These are phyloP conservation scores for Eucalyptus melliodora DNA, from an alignment of 345 rosid genomes.

Conservation along the genomic window DNA sequence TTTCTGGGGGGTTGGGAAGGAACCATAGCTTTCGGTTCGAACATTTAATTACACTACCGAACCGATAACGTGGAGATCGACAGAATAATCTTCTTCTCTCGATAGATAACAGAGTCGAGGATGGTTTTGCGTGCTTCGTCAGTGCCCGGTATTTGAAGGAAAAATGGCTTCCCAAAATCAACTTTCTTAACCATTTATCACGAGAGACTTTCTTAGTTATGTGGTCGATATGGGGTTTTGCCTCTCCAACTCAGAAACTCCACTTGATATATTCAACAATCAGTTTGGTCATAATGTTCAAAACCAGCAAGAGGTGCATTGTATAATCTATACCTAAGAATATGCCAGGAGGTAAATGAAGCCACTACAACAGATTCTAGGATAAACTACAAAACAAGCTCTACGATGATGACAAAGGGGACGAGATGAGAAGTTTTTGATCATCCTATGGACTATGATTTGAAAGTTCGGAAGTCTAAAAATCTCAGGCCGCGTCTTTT, in stretches of 20 bases:
- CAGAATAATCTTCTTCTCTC: background rate
- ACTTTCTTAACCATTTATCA: background rate
- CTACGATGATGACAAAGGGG: background rate
- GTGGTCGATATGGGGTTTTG: background rate
- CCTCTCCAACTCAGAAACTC: background rate
- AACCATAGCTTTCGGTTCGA: background rate
- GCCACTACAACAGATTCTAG: background rate
- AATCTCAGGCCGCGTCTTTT: background rate
- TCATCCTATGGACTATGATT: background rate
- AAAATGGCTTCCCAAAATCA: background rate
- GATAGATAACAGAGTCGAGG: background rate
- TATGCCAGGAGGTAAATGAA: background rate
- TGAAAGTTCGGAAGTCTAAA: background rate
- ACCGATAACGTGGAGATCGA: background rate
- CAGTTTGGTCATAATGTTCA: background rate
- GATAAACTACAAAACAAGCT: background rate
- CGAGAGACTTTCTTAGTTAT: background rate
- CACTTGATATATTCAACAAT: background rate
- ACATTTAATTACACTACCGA: background rate
- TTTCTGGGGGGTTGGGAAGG: background rate
- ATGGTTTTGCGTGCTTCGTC: background rate
- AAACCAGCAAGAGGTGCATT: background rate
- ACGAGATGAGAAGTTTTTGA: background rate
- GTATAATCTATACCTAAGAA: background rate
- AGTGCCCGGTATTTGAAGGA: background rate